Base-by-base conservation (phyloP, 1,139 yeast species). In the Lodderomyces orthopsilosis region DNA sequence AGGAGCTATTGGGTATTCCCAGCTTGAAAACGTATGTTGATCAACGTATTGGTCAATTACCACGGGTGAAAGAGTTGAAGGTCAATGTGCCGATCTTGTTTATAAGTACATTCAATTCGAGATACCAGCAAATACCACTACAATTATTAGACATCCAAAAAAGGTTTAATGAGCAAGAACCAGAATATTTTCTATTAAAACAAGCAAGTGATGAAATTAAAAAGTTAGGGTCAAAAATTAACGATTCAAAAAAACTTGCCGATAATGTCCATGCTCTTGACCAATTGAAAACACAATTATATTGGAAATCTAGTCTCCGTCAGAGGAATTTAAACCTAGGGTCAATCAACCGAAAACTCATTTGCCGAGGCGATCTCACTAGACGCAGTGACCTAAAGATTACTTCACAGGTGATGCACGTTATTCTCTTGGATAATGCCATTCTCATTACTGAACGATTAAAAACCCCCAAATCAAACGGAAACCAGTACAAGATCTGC, bases 41-140 rank as follows among this genome's bases (percentile, higher is more conserved):
- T 41, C 68, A 70, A 50, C 76, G 75, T 30, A 63, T 63, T 2
- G 51, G 68, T 38, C 52, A 53, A 35, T 58, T 78, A 64, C 60
- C 65, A 53, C 55, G 69, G 61, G 61, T 78, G 56, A 53, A 68
- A 59, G 56, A 71, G 63, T 52, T 76, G 75, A 46, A 66, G 59
- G 64, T 83, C 57, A 56, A 79, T 77, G 67, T 81, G 56, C 57
- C 84, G 66, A 52, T 86, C 65, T 59, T 85, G 37, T 84, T 85
- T 54, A 77, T 85, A 52, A 84, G 88, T 53, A 85, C 94, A 0
- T 85, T 87, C 50, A 81, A 85, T 49, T 85, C 89, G 4, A 75
- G 94, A 13, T 72, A 87, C 44, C 89, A 85, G 44, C 79, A 84
- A 40, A 70, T 87, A 44, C 85, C 89, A 1, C 68, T 88, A 35